These are phyloP conservation scores for Herpomyces periplanetae DNA, from an alignment of 2,329 filamentous ascomycete species.

Conservation along the genomic window DNA sequence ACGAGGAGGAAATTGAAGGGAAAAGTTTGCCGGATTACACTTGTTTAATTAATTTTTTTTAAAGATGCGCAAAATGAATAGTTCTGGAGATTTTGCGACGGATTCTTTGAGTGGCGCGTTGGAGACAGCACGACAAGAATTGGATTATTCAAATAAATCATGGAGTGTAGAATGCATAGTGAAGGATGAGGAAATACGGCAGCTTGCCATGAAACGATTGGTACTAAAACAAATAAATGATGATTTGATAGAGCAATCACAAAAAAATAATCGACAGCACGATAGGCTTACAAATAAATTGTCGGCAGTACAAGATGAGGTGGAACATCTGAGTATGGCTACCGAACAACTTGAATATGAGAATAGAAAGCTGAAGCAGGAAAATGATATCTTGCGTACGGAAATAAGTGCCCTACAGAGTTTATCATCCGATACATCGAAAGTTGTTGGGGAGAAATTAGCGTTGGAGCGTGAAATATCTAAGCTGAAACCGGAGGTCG, in stretches of 20 bases:
- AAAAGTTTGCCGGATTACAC: too few relatives aligned
- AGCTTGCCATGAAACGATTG: constrained; percentile 24
- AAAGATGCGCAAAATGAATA: too few relatives aligned
- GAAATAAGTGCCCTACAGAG: background rate
- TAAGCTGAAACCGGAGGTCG: constrained; percentile 17
- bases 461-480: constrained; percentile 18
- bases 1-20: too few relatives aligned
- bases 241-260: constrained; percentile 20
- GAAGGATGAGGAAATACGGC: constrained; percentile 32
- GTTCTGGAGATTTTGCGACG: too few relatives aligned
- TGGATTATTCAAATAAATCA: constrained; percentile 22
- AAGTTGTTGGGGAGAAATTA: constrained; percentile 23
- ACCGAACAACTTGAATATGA: constrained; percentile 13
- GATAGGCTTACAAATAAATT: constrained; percentile 13
- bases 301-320: constrained; percentile 9
- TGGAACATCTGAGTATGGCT: constrained; percentile 13
- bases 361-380: background rate
- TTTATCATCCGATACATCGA: constrained; percentile 23
- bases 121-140: constrained; percentile 17
- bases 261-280: constrained; percentile 18
- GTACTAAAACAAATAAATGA: constrained; percentile 36
- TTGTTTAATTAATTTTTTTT: too few relatives aligned
- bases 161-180: constrained; percentile 24
- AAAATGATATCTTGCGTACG: constrained; percentile 1
- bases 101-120: too few relatives aligned